A percentile compares a stretch with the other conserved stretches of the same genome.
Conservation (phyloP, 441 rosid species). For the Aquilaria agallochum region DNA sequence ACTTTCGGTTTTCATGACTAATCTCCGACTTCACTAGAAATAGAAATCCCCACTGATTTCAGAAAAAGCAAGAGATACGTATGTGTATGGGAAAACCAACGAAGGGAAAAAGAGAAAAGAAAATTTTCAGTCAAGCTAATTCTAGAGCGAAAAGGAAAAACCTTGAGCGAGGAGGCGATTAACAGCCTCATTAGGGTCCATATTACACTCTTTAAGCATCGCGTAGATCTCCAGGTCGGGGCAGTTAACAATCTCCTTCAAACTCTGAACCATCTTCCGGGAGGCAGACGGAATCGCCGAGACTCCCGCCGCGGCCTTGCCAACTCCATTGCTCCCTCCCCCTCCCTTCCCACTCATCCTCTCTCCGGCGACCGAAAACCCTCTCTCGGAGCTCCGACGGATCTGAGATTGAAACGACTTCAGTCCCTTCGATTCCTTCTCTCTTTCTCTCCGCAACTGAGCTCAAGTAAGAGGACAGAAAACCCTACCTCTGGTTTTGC, state of each 20-base stretch:
- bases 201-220: slow-evolving; percentile 89
- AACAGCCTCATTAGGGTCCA: slow-evolving; percentile 99
- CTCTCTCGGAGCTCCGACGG: no score
- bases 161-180: slow-evolving; percentile 97
- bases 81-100: no score
- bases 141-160: slow-evolving; percentile 3
- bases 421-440: no score
- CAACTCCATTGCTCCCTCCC: slow-evolving; percentile 40
- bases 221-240: slow-evolving; percentile 93
- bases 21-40: no score
- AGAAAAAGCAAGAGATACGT: no score
- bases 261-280: slow-evolving; percentile 87
- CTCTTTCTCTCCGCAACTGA: no score
- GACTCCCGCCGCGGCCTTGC: slow-evolving; percentile 54
- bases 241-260: slow-evolving; percentile 93
- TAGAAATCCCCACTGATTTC: no score
- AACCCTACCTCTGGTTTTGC: no score
- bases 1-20: no score
- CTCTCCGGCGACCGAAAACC: slow-evolving; percentile 15
- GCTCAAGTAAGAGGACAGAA: no score
- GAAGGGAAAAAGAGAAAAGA: neutral
- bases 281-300: slow-evolving; percentile 70
- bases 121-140: neutral
- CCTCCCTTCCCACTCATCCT: slow-evolving; percentile 57
- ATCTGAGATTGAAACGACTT: no score